A percentile compares a stretch with the other conserved stretches of the same genome.
phyloP scores from a whole-genome alignment of 192 early-diverging fungal genomes.

The Entrophospora sp. region DNA sequence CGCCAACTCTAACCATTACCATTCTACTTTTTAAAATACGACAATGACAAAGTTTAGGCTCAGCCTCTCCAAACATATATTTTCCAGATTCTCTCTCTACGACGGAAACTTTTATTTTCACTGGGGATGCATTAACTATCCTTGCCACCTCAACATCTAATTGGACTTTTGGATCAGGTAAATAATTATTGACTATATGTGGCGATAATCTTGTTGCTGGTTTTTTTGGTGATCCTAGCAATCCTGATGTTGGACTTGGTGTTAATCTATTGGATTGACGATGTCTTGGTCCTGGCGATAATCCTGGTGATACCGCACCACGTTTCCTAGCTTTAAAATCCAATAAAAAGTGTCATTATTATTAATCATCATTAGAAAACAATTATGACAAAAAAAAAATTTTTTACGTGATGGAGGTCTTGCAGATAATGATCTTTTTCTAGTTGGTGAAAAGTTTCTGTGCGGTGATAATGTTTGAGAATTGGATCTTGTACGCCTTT shows the following conservation, averaged over 20 bases:
- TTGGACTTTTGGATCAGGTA: conserved; percentile 45
- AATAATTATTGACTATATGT: conserved; percentile 24
- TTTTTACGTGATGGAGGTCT: no score
- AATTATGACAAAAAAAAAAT: no score
- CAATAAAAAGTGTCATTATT: neutral
- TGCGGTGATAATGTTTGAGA: conserved; percentile 25
- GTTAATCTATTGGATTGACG: conserved; percentile 16
- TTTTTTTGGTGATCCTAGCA: conserved; percentile 3
- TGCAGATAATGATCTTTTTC: conserved; percentile 21
- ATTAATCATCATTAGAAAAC: no score
- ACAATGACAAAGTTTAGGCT: conserved; percentile 55
- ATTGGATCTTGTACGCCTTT: conserved; percentile 17
- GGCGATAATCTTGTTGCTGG: conserved; percentile 12
- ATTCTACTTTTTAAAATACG: conserved; percentile 50
- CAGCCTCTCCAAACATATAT: conserved; percentile 57
- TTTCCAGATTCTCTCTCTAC: conserved; percentile 49
- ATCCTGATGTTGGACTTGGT: conserved; percentile 19
- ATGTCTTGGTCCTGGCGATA: conserved; percentile 7
- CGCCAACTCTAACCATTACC: conserved; percentile 63
- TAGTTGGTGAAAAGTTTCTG: conserved; percentile 17
- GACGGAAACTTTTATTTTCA: conserved; percentile 39
- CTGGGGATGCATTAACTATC: conserved; percentile 53
- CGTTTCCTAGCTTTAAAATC: neutral
- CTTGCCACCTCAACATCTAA: conserved; percentile 51
- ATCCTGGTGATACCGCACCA: neutral